A percentile compares a stretch with the other conserved stretches of the same genome.
These are phyloP conservation scores for Aspergillus cavernicola DNA, from an alignment of 495 filamentous ascomycete species.

Conservation along the genomic window DNA sequence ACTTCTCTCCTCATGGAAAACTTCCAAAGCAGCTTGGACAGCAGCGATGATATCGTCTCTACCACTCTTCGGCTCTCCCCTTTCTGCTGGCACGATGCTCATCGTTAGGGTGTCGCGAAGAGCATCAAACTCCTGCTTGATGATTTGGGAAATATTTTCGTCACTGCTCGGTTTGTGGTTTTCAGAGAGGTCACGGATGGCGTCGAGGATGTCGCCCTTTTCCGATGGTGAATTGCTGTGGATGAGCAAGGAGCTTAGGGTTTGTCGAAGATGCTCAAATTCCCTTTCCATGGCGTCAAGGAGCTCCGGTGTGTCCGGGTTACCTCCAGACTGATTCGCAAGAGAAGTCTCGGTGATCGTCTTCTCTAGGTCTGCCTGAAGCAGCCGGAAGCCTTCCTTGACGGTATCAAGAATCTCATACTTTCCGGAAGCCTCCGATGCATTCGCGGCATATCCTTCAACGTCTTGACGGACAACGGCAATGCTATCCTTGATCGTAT, in stretches of 20 bases:
- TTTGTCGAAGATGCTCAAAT: conserved; percentile 65
- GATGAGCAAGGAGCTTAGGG: conserved; percentile 65
- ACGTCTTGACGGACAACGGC: conserved; percentile 76
- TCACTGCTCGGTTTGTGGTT: conserved; percentile 18
- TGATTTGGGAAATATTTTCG: conserved; percentile 39
- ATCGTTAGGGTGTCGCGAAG: conserved; percentile 56
- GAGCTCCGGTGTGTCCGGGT: conserved; percentile 51
- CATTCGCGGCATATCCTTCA: conserved; percentile 71
- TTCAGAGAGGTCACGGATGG: conserved; percentile 51
- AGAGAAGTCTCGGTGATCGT: conserved; percentile 47
- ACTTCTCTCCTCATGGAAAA: conserved; percentile 63
- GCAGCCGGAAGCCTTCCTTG: conserved; percentile 63
- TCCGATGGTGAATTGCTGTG: conserved; percentile 51
- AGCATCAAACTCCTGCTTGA: conserved; percentile 73
- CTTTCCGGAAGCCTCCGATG: conserved; percentile 62
- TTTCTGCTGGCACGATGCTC: conserved; percentile 1
- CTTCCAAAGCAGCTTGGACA: conserved; percentile 62
- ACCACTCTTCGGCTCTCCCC: not conserved
- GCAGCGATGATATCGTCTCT: conserved; percentile 62
- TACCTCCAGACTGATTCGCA: conserved; percentile 30
- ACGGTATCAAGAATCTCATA: conserved; percentile 77
- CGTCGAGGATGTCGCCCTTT: conserved; percentile 59
- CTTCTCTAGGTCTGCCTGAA: conserved; percentile 68
- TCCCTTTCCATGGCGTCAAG: conserved; percentile 70
- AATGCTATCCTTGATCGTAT: conserved; percentile 81